Percentiles rank a stretch among this genome's conserved stretches.
Conservation (phyloP, 805 yeast genomes). For the Ogataea neopini region DNA sequence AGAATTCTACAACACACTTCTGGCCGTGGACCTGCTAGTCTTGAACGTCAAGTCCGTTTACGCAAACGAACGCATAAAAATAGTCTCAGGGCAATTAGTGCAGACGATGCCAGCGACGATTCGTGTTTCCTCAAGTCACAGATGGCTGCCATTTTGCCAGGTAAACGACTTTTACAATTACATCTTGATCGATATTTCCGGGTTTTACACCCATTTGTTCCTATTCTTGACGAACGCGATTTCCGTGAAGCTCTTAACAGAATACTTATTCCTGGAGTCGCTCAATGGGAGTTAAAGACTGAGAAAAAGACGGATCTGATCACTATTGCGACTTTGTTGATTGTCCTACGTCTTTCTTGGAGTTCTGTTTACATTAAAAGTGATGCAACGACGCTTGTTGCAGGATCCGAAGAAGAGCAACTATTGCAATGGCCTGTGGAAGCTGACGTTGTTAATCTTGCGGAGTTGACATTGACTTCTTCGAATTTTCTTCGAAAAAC, state of each 20-base stretch:
- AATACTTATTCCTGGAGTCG: slow-evolving; percentile 30
- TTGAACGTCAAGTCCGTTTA: slow-evolving; percentile 3
- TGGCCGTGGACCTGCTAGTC: not conserved
- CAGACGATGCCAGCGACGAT: slow-evolving; percentile 3
- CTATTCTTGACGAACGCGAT: slow-evolving; percentile 44
- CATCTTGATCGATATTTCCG: slow-evolving; percentile 42
- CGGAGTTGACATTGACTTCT: slow-evolving; percentile 41
- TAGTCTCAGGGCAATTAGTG: not conserved
- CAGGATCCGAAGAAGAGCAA: slow-evolving; percentile 22
- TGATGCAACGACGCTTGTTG: slow-evolving; percentile 13
- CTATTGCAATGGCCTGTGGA: slow-evolving; percentile 42
- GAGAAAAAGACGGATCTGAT: slow-evolving; percentile 23
- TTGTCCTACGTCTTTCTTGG: slow-evolving; percentile 32
- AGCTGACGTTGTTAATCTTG: slow-evolving; percentile 39
- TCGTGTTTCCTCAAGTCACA: slow-evolving; percentile 6
- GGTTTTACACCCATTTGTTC: slow-evolving; percentile 46
- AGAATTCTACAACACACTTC: not conserved
- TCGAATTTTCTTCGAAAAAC: slow-evolving; percentile 41
- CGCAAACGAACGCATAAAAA: slow-evolving; percentile 10
- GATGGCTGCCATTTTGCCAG: slow-evolving; percentile 27
- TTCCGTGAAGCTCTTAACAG: slow-evolving; percentile 36
- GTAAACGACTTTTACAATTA: slow-evolving; percentile 37
- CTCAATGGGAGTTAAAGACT: slow-evolving; percentile 10
- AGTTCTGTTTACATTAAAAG: slow-evolving; percentile 22
- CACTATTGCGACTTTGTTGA: slow-evolving; percentile 28